phyloP scores from a whole-genome alignment of 805 yeast species.

The Lipomyces sp. region DNA sequence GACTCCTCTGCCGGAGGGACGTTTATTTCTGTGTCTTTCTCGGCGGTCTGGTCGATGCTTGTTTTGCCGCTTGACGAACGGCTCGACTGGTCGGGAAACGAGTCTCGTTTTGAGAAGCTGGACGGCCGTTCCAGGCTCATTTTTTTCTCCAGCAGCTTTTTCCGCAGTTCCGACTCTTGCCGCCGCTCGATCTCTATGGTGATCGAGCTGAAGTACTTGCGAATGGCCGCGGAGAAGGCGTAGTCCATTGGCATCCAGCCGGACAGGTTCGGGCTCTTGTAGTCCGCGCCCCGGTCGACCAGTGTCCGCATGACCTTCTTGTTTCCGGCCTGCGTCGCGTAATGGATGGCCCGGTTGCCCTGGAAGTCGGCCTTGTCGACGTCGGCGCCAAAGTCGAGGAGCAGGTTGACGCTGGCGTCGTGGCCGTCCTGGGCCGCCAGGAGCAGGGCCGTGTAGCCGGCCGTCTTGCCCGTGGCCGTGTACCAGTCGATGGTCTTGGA shows the following conservation, averaged over 20 bases:
- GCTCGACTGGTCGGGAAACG: no score
- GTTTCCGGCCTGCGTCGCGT: conserved; percentile 71
- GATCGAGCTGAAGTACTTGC: conserved; percentile 7
- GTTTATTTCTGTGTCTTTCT: no score
- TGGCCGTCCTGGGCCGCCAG: conserved; percentile 60
- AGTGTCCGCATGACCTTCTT: conserved; percentile 54
- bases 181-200: conserved; percentile 17
- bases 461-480: conserved; percentile 46
- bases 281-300: conserved; percentile 50
- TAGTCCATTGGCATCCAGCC: conserved; percentile 67
- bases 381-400: conserved; percentile 75
- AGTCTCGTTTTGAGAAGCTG: no score
- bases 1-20: no score
- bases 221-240: conserved; percentile 42
- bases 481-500: conserved; percentile 56
- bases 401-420: conserved; percentile 58
- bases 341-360: conserved; percentile 82
- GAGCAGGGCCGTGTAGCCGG: conserved; percentile 48
- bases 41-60: no score
- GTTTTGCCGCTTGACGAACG: no score
- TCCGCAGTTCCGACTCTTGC: background rate
- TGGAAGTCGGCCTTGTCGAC: conserved; percentile 64
- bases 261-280: conserved; percentile 48
- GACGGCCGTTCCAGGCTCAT: conserved; percentile 1
- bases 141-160: conserved; percentile 7